Conservation (phyloP, 2,329 filamentous ascomycete genomes). For the Pezicula radicicola region DNA sequence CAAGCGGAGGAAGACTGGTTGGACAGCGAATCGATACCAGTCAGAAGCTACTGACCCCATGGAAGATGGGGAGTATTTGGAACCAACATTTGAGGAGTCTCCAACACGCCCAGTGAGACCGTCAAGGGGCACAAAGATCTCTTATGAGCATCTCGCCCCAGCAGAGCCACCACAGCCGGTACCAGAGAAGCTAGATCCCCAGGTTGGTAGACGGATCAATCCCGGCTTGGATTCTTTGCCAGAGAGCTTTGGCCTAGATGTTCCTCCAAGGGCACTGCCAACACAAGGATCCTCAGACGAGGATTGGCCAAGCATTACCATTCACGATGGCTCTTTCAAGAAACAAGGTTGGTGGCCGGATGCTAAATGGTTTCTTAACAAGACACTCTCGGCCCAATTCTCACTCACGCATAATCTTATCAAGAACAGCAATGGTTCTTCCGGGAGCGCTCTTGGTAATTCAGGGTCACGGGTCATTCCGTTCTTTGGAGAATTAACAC, state of each 20-base stretch:
- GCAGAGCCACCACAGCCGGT: conserved; percentile 2
- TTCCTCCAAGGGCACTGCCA: neutral
- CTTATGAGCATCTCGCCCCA: too few relatives aligned
- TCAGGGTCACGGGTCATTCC: conserved; percentile 9
- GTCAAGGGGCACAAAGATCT: too few relatives aligned
- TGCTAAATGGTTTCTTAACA: conserved; percentile 31
- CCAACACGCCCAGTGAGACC: too few relatives aligned
- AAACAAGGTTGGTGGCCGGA: conserved; percentile 43
- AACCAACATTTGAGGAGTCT: too few relatives aligned
- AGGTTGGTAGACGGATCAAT: conserved; percentile 12
- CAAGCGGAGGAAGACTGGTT: too few relatives aligned
- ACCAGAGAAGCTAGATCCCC: conserved; percentile 13
- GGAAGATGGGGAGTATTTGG: too few relatives aligned
- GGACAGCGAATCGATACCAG: too few relatives aligned
- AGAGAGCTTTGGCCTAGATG: conserved; percentile 1
- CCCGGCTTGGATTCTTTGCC: conserved; percentile 24
- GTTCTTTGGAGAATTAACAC: conserved; percentile 33
- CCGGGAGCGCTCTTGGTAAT: neutral
- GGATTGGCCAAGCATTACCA: too few relatives aligned
- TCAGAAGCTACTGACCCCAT: too few relatives aligned
- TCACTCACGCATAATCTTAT: conserved; percentile 28
- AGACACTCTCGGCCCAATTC: conserved; percentile 28
- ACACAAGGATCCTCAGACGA: too few relatives aligned
- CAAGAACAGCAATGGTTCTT: conserved; percentile 18
- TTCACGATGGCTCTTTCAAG: conserved; percentile 34